phyloP scores from a whole-genome alignment of 2,329 filamentous ascomycete species.

The Colletotrichum chrysophilum region DNA sequence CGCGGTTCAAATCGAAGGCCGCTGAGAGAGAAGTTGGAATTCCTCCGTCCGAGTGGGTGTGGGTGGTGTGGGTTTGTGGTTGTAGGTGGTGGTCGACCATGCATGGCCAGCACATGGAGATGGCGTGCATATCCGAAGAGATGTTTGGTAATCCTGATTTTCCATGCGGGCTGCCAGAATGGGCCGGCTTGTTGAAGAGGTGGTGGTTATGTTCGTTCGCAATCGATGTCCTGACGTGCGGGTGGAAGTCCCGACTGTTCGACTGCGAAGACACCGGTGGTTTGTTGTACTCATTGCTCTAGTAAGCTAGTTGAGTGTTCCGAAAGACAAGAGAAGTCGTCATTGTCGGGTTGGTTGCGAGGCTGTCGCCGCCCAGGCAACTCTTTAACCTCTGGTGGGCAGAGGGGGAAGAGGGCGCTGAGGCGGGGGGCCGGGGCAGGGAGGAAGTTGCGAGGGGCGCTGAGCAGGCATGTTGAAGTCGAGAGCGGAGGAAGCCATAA shows the following conservation, averaged over 20 bases:
- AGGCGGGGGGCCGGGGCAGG: conserved; percentile 70
- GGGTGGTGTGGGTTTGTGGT: not conserved
- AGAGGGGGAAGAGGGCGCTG: conserved; percentile 69
- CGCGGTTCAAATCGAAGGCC: not conserved
- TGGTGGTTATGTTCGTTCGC: not conserved
- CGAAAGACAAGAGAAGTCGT: not conserved
- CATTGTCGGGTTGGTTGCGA: conserved; percentile 1
- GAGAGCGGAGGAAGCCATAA: conserved; percentile 18
- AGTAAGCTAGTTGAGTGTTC: not conserved
- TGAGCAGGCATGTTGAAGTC: conserved; percentile 58
- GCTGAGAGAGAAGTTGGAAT: not conserved
- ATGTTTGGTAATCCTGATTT: not conserved
- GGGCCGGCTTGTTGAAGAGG: not conserved
- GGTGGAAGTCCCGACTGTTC: not conserved
- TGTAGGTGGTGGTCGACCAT: not conserved
- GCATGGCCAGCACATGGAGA: conserved; percentile 16
- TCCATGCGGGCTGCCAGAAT: not conserved
- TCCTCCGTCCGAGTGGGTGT: not conserved
- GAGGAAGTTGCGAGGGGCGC: conserved; percentile 69
- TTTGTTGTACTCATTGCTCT: not conserved
- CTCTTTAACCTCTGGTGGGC: conserved; percentile 61
- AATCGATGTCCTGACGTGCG: not conserved
- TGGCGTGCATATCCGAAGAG: conserved; percentile 12
- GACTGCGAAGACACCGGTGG: not conserved
- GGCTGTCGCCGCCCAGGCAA: not conserved